Percentiles rank a stretch among this genome's conserved stretches.
Evolutionary conservation across 2,329 filamentous ascomycete genomes (phyloP).

Genomic region (Chaetothyriales sp.): DNA sequence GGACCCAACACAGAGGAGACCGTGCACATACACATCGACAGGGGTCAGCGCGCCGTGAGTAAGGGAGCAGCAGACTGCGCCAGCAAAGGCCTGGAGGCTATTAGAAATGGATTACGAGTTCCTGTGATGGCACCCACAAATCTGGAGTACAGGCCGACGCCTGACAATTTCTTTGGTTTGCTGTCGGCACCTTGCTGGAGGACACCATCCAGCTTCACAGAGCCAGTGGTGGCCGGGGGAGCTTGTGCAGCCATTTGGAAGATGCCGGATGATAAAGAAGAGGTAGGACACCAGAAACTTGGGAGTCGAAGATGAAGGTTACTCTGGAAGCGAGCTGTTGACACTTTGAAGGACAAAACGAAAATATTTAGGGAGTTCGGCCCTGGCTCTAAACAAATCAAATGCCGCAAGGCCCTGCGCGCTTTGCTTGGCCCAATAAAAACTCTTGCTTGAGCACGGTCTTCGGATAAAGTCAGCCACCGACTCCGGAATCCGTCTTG

Average conservation of each 20-base stretch:
- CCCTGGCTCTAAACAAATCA: too few species aligned
- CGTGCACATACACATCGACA: conserved; percentile 86
- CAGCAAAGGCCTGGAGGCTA: conserved; percentile 56
- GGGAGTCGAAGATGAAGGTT: too few species aligned
- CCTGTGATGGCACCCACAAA: conserved; percentile 11
- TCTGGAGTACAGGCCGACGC: conserved; percentile 63
- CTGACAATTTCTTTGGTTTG: conserved; percentile 43
- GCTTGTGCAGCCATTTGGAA: conserved; percentile 28
- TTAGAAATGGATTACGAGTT: conserved; percentile 1
- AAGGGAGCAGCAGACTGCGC: conserved; percentile 94
- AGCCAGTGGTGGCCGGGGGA: conserved; percentile 38
- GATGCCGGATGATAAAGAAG: conserved; percentile 10
- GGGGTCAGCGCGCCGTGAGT: conserved; percentile 95
- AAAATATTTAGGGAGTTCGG: conserved; percentile 11
- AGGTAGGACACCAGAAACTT: conserved; percentile 6
- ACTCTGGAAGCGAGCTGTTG: conserved; percentile 2
- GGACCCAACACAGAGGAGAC: conserved; percentile 19
- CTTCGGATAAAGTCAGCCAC: too few species aligned
- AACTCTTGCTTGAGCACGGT: too few species aligned
- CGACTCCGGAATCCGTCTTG: too few species aligned
- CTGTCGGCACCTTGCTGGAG: conserved; percentile 34
- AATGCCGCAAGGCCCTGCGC: too few species aligned
- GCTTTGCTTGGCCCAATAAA: too few species aligned
- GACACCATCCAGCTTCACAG: conserved; percentile 39
- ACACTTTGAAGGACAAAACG: background rate